Evolutionary conservation across 192 early-diverging fungal genomes (phyloP), one percentile per base, ranked within the genome.

Genomic region (Coemansia sp.): DNA sequence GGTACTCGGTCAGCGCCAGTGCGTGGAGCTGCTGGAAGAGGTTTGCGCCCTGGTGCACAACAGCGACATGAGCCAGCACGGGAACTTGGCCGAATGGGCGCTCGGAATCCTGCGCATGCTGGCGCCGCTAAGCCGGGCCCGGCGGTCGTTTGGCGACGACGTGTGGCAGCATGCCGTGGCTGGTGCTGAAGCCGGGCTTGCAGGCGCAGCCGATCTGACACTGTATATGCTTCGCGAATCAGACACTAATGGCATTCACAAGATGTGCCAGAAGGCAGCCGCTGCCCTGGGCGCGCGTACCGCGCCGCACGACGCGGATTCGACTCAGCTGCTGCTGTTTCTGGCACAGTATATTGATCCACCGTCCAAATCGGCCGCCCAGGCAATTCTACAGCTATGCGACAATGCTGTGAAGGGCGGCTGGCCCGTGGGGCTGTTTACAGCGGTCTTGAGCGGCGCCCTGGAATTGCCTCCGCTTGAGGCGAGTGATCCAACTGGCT

Each of bases 131-230:
- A n/a, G n/a, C n/a, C n/a, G n/a, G n/a, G n/a, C n/a, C n/a, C n/a
- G n/a, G n/a, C n/a, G n/a, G n/a, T 10, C 45, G 15, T 17, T 28
- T 35, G 14, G 38, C 23, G 58, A 69, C 14, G 28, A 45, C 41
- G 22, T 76, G 3, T 76, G 73, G 73, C 43, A 52, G 38, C 73
- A 60, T 8, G 66, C 67, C 9, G 28, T 69, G 31, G 66, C 66
- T 27, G 67, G 62, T 22, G 41, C 62, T 10, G 59, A 60, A 31
- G 53, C 55, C 12, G 73, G 61, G 8, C 26, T 69, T 12, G 38
- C 55, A 6, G 73, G 73, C 14, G 55, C 67, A 3, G 67, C 73
- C 5, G 59, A 47, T 1, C 55, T 70, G 5, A 59, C 53, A 0
- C 38, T 58, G 14, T 55, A 64, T 26, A 22, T 76, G 30, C 58